Evolutionary conservation across 2,329 filamentous ascomycete species (phyloP).

Genomic region (Cordyceps cateniannulata): DNA sequence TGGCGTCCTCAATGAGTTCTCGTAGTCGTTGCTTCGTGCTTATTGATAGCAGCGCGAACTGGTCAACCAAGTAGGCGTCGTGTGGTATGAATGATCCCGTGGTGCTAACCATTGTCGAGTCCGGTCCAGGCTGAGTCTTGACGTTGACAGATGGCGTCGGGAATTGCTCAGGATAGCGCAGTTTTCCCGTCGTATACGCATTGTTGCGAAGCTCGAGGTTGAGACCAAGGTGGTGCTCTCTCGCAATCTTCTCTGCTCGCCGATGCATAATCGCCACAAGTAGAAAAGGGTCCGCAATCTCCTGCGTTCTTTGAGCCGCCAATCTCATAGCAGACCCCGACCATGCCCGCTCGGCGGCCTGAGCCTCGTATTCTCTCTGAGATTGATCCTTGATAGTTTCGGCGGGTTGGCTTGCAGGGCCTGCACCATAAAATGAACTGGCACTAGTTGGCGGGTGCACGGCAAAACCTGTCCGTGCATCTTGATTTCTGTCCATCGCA

Average conservation of each 20-base stretch:
- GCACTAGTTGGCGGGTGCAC: constrained; percentile 48
- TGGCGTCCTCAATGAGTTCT: constrained; percentile 70
- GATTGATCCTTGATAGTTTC: constrained; percentile 36
- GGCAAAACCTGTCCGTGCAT: constrained; percentile 45
- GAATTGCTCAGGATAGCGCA: constrained; percentile 43
- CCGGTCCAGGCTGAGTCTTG: constrained; percentile 49
- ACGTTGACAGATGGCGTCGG: constrained; percentile 47
- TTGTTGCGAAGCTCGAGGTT: constrained; percentile 49
- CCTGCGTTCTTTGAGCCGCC: constrained; percentile 56
- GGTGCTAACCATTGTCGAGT: constrained; percentile 57
- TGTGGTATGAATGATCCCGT: constrained; percentile 66
- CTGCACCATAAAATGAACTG: constrained; percentile 56
- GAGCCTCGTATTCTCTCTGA: constrained; percentile 60
- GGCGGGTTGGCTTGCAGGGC: constrained; percentile 58
- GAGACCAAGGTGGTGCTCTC: constrained; percentile 50
- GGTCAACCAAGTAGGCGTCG: constrained; percentile 70
- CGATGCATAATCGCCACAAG: constrained; percentile 54
- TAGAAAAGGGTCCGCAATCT: constrained; percentile 69
- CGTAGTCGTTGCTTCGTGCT: constrained; percentile 75
- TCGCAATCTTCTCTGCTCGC: constrained; percentile 51
- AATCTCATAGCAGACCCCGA: constrained; percentile 56
- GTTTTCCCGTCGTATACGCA: constrained; percentile 37
- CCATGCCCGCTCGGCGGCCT: constrained; percentile 60
- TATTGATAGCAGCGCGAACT: constrained; percentile 75
- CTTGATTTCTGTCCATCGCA: constrained; percentile 35